A percentile compares a stretch with the other conserved stretches of the same genome.
phyloP scores from a whole-genome alignment of 2,329 filamentous ascomycete genomes.

The Dothistroma pini region DNA sequence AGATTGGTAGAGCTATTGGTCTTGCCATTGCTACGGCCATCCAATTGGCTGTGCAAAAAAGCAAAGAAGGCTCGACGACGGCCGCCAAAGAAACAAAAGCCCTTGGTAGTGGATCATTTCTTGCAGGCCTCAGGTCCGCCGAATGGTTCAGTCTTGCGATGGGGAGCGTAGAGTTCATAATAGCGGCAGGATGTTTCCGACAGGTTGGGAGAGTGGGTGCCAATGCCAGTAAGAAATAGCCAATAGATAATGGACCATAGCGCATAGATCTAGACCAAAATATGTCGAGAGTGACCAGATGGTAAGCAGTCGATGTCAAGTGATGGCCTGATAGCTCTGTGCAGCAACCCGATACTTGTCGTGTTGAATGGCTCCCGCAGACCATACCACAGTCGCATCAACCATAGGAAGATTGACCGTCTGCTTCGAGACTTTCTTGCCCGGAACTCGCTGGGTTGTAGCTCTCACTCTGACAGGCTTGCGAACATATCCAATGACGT shows the following conservation, averaged over 20 bases:
- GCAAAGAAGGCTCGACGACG: conserved; percentile 34
- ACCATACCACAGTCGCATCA: conserved; percentile 75
- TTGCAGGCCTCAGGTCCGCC: conserved; percentile 38
- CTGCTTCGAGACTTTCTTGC: not conserved
- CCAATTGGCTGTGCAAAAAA: conserved; percentile 55
- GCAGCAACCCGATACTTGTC: conserved; percentile 65
- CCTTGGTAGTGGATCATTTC: conserved; percentile 31
- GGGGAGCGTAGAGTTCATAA: conserved; percentile 33
- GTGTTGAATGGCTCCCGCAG: conserved; percentile 68
- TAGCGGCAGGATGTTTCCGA: conserved; percentile 35
- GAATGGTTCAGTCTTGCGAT: conserved; percentile 42
- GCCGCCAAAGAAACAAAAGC: conserved; percentile 29
- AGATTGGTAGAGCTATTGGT: conserved; percentile 63
- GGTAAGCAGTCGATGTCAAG: not conserved
- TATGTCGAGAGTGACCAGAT: not conserved
- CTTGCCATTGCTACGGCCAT: conserved; percentile 63
- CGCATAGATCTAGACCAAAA: not conserved
- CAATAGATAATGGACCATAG: not conserved
- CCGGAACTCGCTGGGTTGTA: not conserved
- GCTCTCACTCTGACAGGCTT: conserved; percentile 2
- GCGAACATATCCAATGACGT: conserved; percentile 71
- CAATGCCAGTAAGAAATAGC: conserved; percentile 21
- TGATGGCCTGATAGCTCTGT: conserved; percentile 16
- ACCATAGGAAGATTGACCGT: conserved; percentile 40
- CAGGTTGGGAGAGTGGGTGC: conserved; percentile 31